Evolutionary conservation across 441 rosid species (phyloP), one percentile per base, ranked within the genome.

Genomic region (Gossypium davidsonii): DNA sequence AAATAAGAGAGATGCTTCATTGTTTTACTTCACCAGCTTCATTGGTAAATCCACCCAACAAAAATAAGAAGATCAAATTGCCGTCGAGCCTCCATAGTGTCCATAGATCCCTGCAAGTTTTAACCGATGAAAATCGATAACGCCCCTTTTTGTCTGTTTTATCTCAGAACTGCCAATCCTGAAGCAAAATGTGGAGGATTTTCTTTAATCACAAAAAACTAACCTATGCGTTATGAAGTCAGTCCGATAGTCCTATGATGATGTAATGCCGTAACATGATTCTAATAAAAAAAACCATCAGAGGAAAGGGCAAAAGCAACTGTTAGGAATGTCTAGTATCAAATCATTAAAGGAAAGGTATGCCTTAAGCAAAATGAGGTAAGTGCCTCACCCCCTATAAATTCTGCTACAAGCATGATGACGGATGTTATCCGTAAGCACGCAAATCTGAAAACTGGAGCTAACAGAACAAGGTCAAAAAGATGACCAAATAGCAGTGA

Each of bases 381-480:
- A 0, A 67, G 56, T 67, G 69, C 73, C 80, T 68, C 56, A 42
- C 53, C 55, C 52, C 55, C 26, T 51, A 39, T 8, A 18, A 18
- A 68, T 20, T 62, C 72, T 51, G 61, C 15, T 65, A 74, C 34
- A 70, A 72, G 15, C 37, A 14, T 37, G 42, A 64, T 26, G 69
- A 48, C n/a, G 6, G 8, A 70, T 10, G 56, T 42, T 17, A 20
- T 42, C 11, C 12, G 21, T 69, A 46, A 42, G 76, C 55, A 49
- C 6, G 17, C 42, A 37, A 37, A 37, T 37, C 14, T 55, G 60
- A 58, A 23, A 58, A 23, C 62, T 11, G 12, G 4, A 57, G 34
- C 62, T 57, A 57, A 23, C 62, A 59, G 66, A 74, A 10, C 25
- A 72, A 18, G 58, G 63, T 28, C 28, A 73, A 52, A 76, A 49